Percentiles rank a stretch among this genome's conserved stretches.
Evolutionary conservation across 2,329 filamentous ascomycete genomes (phyloP).

Genomic region (Pleomassaria siparia): DNA sequence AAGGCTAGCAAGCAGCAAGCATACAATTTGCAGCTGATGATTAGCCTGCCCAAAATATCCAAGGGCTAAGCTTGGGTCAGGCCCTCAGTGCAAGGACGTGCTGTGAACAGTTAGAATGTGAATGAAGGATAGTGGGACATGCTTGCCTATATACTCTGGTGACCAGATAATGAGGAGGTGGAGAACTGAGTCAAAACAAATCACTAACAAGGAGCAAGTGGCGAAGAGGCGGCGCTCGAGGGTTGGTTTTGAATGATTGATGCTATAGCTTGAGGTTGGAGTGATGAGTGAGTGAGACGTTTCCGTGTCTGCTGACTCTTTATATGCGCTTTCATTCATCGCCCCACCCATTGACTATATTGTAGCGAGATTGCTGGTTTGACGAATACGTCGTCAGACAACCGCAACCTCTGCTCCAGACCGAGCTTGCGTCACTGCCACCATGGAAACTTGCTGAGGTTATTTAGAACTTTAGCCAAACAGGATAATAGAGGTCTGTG

Average conservation of each 20-base stretch:
- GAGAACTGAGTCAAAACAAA: background rate
- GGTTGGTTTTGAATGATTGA: background rate
- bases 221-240: background rate
- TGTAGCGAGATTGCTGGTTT: slow-evolving; percentile 13
- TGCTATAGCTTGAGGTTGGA: background rate
- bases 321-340: slow-evolving; percentile 11
- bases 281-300: slow-evolving; percentile 13
- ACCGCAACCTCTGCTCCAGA: slow-evolving; percentile 9
- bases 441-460: slow-evolving; percentile 10
- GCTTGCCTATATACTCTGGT: background rate
- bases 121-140: background rate
- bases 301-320: slow-evolving; percentile 11
- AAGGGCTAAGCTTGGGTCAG: background rate
- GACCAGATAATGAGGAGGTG: background rate
- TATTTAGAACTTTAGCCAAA: slow-evolving; percentile 7
- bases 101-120: slow-evolving; percentile 1
- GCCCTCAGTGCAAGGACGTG: background rate
- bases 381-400: slow-evolving; percentile 14
- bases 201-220: background rate
- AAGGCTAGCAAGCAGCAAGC: background rate
- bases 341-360: background rate
- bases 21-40: background rate
- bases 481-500: slow-evolving; percentile 9
- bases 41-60: background rate
- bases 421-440: slow-evolving; percentile 17